Base-by-base conservation (phyloP, 2,329 filamentous ascomycete genomes). In the Diaporthe caulivora region DNA sequence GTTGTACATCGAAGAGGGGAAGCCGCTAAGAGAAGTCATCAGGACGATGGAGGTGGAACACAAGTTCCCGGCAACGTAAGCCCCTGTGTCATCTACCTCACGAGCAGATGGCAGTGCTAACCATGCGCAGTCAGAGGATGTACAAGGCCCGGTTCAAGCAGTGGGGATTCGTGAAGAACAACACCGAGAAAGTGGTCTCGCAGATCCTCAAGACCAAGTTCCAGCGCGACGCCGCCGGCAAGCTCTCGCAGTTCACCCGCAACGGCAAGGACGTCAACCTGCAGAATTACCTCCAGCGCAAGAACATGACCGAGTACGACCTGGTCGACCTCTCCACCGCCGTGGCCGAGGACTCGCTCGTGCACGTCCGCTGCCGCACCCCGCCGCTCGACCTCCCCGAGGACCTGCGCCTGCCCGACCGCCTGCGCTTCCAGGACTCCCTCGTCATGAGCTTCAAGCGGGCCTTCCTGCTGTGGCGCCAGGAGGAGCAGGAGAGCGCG, bases 111-210 rank as follows among this genome's bases (percentile, higher is more conserved):
- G 7, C n/a, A n/a, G 3, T 21, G 4, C 72, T 71, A 55, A 70
- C 42, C 6, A 17, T 29, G 18, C 26, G 29, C 49, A 88, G 87
- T 24, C 86, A 87, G 24, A 87, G 88, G 76, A 88, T 88, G 87
- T 88, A 88, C 79, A 88, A 88, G 77, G 87, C 86, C n/a, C 82
- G 87, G 31, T 88, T 88, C 76, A 87, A 87, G 18, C 86, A 88
- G 75, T 88, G 87, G 87, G 86, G 86, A 0, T 88, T 88, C 75
- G 86, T 86, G 53, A 88, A 88, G 80, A 88, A 88, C 73, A 88
- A 88, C 75, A 88, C 86, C 54, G 87, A 88, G 73, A 86, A 87
- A 34, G 87, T 88, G 72, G 86, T 88, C 10, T 87, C 87, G 77
- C 82, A 84, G 24, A 80, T 88, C 65, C 79, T 88, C 11, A 86